These are phyloP conservation scores for Auriscalpium orientale DNA, from an alignment of 768 basidiomycete genomes.

Conservation along the genomic window DNA sequence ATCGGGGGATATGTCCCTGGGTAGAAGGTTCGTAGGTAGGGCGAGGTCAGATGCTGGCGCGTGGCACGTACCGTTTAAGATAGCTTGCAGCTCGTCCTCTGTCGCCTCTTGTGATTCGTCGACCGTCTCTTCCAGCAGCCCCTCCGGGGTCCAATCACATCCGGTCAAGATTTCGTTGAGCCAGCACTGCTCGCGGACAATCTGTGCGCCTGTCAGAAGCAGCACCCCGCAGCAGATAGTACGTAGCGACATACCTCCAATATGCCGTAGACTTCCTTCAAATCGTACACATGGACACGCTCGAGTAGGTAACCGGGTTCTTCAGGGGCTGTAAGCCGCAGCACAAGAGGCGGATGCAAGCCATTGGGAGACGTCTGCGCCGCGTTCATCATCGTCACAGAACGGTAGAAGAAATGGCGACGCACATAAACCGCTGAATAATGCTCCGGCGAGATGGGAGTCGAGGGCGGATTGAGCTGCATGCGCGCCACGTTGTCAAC, in stretches of 20 bases:
- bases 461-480: constrained; percentile 45
- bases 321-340: constrained; percentile 59
- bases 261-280: constrained; percentile 70
- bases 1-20: constrained; percentile 46
- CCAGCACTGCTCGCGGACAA: constrained; percentile 82
- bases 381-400: background rate
- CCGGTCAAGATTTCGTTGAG: constrained; percentile 61
- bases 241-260: constrained; percentile 48
- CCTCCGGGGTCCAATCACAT: constrained; percentile 58
- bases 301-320: constrained; percentile 75
- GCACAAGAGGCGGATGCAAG: constrained; percentile 61
- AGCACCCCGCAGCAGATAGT: background rate
- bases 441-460: constrained; percentile 43
- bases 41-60: no score
- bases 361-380: constrained; percentile 54
- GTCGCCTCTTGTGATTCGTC: constrained; percentile 29
- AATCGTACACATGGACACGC: constrained; percentile 59
- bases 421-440: constrained; percentile 66
- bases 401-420: constrained; percentile 9
- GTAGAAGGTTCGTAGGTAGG: background rate
- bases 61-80: constrained; percentile 47
- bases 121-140: constrained; percentile 21
- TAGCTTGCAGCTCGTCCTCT: constrained; percentile 52
- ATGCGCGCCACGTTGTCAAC: background rate
- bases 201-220: constrained; percentile 26